Evolutionary conservation across 1,284 basidiomycete genomes (phyloP), one percentile per base, ranked within the genome.

Genomic region (Cystobasidium sp.): DNA sequence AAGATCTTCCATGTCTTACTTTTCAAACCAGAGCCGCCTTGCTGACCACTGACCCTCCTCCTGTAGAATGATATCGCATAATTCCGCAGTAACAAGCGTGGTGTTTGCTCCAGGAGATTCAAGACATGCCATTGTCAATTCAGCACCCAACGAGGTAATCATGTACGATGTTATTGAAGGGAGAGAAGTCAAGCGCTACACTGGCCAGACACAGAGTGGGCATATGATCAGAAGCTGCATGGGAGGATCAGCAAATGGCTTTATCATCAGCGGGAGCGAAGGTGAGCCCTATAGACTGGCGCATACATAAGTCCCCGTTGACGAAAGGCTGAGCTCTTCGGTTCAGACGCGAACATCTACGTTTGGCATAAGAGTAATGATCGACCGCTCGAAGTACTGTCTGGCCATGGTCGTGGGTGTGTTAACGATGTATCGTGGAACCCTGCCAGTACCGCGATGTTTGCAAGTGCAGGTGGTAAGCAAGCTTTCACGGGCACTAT

Each of bases 351-450:
- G 20, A 22, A 94, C 92, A 90, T 97, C 63, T 97, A 97, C 83
- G 88, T 98, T 24, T 99, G 96, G 94, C 93, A 98, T 82, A 89
- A 91, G 66, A 90, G 93, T 78, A 90, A 90, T 3, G 91, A 91
- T 0, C 85, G 87, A 0, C 86, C 94, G 55, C 86, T 99, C 37
- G 93, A 97, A 82, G 87, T 89, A 31, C 86, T 98, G 0, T 82
- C 86, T 1, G 96, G 95, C 0, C 97, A 99, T 79, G 90, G 89
- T 16, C 82, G 83, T 64, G 94, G 94, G 49, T 91, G 90, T 74
- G 95, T 99, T 75, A 99, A 98, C 82, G 90, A 91, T 20, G 94
- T 99, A 10, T 91, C 94, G 16, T 99, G 97, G 97, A 96, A 97
- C 83, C 94, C 93, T 0, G 80, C 81, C 31, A 86, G 85, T 75